Evolutionary conservation across 805 yeast genomes (phyloP).

Genomic region (Ogataea methanolica): DNA sequence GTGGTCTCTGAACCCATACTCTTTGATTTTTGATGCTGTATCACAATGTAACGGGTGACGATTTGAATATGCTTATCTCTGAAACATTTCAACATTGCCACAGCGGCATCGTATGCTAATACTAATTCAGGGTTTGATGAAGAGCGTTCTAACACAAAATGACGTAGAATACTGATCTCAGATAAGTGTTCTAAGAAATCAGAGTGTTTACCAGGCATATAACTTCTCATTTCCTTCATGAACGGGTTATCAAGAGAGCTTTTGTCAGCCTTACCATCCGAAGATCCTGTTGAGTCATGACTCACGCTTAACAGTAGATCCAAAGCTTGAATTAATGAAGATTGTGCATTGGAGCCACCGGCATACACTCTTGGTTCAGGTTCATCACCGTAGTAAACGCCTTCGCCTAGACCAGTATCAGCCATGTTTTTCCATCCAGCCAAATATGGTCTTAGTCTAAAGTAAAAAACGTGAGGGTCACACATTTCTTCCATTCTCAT

Average conservation of each 20-base stretch:
- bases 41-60: slow-evolving; percentile 79
- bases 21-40: slow-evolving; percentile 63
- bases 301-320: slow-evolving; percentile 73
- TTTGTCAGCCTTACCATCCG: slow-evolving; percentile 5
- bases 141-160: slow-evolving; percentile 48
- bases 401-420: slow-evolving; percentile 72
- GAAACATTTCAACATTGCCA: slow-evolving; percentile 83
- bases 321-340: slow-evolving; percentile 81
- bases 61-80: slow-evolving; percentile 92
- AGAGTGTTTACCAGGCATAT: slow-evolving; percentile 88
- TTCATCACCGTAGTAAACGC: slow-evolving; percentile 74
- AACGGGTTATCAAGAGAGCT: slow-evolving; percentile 38
- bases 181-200: slow-evolving; percentile 64
- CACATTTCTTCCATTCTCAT: slow-evolving; percentile 89
- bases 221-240: slow-evolving; percentile 76
- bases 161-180: slow-evolving; percentile 54
- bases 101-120: slow-evolving; percentile 79
- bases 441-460: slow-evolving; percentile 78
- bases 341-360: slow-evolving; percentile 95
- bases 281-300: slow-evolving; percentile 73
- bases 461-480: slow-evolving; percentile 89
- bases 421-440: slow-evolving; percentile 96
- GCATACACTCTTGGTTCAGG: slow-evolving; percentile 51
- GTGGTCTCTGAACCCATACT: slow-evolving; percentile 44
- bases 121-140: slow-evolving; percentile 48